Conservation (phyloP, 2,329 filamentous ascomycete genomes). For the Cercospora canescens region DNA sequence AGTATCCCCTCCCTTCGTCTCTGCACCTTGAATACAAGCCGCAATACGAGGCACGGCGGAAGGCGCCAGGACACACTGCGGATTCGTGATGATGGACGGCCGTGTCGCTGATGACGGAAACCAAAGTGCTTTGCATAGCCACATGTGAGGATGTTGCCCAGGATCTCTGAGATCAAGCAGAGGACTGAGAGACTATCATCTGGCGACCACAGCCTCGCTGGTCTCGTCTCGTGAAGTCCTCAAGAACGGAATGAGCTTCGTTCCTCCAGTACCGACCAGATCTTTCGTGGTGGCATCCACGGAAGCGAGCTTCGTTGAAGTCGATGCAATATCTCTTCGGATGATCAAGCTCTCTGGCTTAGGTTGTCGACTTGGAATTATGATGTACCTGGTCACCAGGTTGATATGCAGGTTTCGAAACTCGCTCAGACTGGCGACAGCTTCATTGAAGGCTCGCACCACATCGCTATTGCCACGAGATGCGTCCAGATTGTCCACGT, state of each 20-base stretch:
- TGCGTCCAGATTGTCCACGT: conserved; percentile 39
- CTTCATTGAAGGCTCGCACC: conserved; percentile 47
- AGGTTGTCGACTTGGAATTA: conserved; percentile 41
- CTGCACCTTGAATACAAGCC: too few relatives aligned
- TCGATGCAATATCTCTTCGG: conserved; percentile 47
- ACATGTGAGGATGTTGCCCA: rapidly evolving
- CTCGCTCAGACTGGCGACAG: conserved; percentile 45
- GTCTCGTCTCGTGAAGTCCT: conserved; percentile 55
- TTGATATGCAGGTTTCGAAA: conserved; percentile 56
- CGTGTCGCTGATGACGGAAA: not conserved
- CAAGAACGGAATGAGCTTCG: conserved; percentile 54
- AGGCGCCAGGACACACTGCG: not conserved
- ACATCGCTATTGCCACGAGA: conserved; percentile 34
- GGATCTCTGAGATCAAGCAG: not conserved
- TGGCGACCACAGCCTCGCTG: conserved; percentile 22
- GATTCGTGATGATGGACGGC: not conserved
- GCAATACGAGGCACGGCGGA: too few relatives aligned
- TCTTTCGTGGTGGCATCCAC: conserved; percentile 38
- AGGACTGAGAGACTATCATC: not conserved
- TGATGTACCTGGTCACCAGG: conserved; percentile 55
- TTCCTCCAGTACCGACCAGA: conserved; percentile 54
- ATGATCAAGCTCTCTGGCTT: conserved; percentile 29
- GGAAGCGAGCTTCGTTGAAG: conserved; percentile 42
- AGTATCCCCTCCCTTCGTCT: not conserved
- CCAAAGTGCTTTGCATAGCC: not conserved